Evolutionary conservation across 2,329 filamentous ascomycete genomes (phyloP).

Genomic region (Acrodontium crateriforme): DNA sequence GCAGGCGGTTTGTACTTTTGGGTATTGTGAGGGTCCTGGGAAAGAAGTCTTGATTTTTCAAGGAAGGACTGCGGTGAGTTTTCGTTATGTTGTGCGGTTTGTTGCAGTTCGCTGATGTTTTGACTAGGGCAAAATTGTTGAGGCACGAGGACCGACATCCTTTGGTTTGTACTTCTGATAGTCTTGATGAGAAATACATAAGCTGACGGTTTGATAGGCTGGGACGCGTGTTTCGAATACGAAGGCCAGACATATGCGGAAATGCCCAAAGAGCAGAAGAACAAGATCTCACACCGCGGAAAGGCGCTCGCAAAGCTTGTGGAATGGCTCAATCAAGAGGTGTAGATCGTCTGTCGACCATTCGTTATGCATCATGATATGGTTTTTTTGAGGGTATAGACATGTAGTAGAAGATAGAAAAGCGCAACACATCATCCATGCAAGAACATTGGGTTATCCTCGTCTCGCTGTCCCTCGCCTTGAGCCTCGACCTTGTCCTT

Average conservation of each 20-base stretch:
- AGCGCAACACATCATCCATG: conserved; percentile 23
- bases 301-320: conserved; percentile 80
- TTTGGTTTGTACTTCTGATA: conserved; percentile 53
- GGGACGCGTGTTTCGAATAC: conserved; percentile 95
- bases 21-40: conserved; percentile 74
- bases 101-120: conserved; percentile 5
- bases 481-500: conserved; percentile 16
- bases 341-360: conserved; percentile 10
- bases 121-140: conserved; percentile 62
- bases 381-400: too few relatives aligned
- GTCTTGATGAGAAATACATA: neutral
- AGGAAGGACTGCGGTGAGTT: conserved; percentile 62
- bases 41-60: conserved; percentile 80
- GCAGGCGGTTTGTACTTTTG: conserved; percentile 92
- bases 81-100: neutral
- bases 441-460: conserved; percentile 22
- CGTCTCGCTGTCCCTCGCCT: conserved; percentile 15
- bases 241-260: conserved; percentile 86
- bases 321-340: conserved; percentile 45
- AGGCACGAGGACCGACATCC: conserved; percentile 59
- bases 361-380: neutral
- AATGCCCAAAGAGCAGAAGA: conserved; percentile 82
- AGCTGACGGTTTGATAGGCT: conserved; percentile 45
- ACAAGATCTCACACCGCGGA: conserved; percentile 80
- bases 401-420: too few relatives aligned